Evolutionary conservation across 2,329 filamentous ascomycete genomes (phyloP).

Genomic region (Aspergillus awamori): DNA sequence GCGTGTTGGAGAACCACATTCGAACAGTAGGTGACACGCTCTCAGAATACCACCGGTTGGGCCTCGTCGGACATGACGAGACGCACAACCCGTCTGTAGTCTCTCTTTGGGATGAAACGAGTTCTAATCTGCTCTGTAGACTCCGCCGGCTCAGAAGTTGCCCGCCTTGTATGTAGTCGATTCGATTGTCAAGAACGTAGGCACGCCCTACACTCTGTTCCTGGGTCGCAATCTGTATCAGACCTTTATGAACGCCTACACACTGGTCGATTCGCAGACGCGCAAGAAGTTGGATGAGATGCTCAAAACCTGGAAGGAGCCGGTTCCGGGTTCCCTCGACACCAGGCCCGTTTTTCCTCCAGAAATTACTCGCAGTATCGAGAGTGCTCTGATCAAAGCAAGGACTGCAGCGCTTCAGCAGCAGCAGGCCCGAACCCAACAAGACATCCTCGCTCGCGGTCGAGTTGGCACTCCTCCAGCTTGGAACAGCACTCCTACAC

Average conservation of each 20-base stretch:
- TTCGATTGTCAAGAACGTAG: slow-evolving; percentile 98
- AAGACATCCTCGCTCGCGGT: slow-evolving; percentile 57
- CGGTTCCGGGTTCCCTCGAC: slow-evolving; percentile 90
- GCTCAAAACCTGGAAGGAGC: slow-evolving; percentile 97
- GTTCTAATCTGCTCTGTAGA: slow-evolving; percentile 60
- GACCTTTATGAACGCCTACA: slow-evolving; percentile 97
- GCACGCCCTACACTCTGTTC: slow-evolving; percentile 94
- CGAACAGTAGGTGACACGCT: slow-evolving; percentile 72
- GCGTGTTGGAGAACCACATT: slow-evolving; percentile 89
- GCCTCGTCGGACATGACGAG: slow-evolving; percentile 18
- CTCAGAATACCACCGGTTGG: slow-evolving; percentile 14
- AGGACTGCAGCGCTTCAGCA: slow-evolving; percentile 58
- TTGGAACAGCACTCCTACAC: slow-evolving; percentile 74
- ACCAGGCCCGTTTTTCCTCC: slow-evolving; percentile 87
- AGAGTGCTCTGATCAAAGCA: slow-evolving; percentile 89
- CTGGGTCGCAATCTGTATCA: slow-evolving; percentile 88
- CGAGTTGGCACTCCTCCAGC: slow-evolving; percentile 59
- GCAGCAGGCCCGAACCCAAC: slow-evolving; percentile 56
- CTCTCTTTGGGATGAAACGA: slow-evolving; percentile 27
- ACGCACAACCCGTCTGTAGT: slow-evolving; percentile 24
- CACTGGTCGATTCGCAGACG: slow-evolving; percentile 78
- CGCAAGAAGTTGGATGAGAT: slow-evolving; percentile 95
- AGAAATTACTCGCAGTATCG: slow-evolving; percentile 86
- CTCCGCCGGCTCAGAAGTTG: slow-evolving; percentile 82
- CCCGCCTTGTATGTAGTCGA: slow-evolving; percentile 97